These are phyloP conservation scores for Boletus subcaerulescens DNA, from an alignment of 768 basidiomycete genomes.

Conservation along the genomic window DNA sequence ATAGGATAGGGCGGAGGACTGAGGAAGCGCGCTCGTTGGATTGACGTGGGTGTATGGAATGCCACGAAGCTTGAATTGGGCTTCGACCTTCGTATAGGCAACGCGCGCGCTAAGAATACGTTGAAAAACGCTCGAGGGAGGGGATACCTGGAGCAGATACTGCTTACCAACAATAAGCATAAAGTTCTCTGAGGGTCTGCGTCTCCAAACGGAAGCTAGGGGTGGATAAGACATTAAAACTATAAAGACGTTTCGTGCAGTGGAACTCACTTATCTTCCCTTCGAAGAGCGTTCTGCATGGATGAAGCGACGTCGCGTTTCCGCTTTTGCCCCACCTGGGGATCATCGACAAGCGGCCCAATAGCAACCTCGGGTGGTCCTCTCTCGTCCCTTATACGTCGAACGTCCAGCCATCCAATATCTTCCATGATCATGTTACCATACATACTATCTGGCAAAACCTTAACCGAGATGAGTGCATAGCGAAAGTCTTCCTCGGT, in stretches of 20 bases:
- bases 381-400: slow-evolving; percentile 56
- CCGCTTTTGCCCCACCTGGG: slow-evolving; percentile 27
- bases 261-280: slow-evolving; percentile 30
- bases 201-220: slow-evolving; percentile 64
- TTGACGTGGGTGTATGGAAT: slow-evolving; percentile 79
- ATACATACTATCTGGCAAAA: slow-evolving; percentile 52
- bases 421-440: slow-evolving; percentile 68
- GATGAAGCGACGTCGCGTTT: slow-evolving; percentile 22
- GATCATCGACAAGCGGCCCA: slow-evolving; percentile 15
- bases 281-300: slow-evolving; percentile 7
- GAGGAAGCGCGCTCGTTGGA: slow-evolving; percentile 43
- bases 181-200: slow-evolving; percentile 71
- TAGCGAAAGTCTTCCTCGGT: slow-evolving; percentile 76
- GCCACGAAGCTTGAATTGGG: slow-evolving; percentile 76
- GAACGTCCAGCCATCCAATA: slow-evolving; percentile 74
- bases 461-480: slow-evolving; percentile 71
- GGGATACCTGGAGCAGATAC: background rate
- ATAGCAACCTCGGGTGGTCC: slow-evolving; percentile 16
- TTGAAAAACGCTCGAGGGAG: background rate
- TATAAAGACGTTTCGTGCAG: background rate
- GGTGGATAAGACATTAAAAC: background rate
- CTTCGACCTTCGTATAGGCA: slow-evolving; percentile 85
- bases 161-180: slow-evolving; percentile 82
- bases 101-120: slow-evolving; percentile 66
- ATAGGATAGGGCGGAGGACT: slow-evolving; percentile 47